phyloP scores from a whole-genome alignment of 2,329 filamentous ascomycete species.

The Cercospora sp. region DNA sequence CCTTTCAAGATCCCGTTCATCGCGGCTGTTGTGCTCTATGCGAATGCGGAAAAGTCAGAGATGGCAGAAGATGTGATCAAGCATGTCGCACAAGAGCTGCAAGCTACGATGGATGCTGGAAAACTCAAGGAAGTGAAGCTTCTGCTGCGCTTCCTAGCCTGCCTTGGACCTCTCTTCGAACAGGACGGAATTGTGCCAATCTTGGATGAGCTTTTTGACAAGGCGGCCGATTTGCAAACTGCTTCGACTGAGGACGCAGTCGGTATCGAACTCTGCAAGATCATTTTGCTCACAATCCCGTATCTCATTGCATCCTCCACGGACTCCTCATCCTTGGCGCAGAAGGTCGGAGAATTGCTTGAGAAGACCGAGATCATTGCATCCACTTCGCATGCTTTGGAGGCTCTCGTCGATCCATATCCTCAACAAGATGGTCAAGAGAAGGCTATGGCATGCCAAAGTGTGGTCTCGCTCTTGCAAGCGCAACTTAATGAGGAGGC shows the following conservation, averaged over 20 bases:
- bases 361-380: constrained; percentile 96
- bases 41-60: constrained; percentile 76
- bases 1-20: constrained; percentile 97
- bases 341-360: constrained; percentile 75
- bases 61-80: constrained; percentile 70
- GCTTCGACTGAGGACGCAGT: constrained; percentile 85
- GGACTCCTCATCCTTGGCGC: constrained; percentile 63
- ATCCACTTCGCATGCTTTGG: constrained; percentile 80
- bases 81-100: constrained; percentile 61
- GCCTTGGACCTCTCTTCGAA: constrained; percentile 75
- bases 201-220: constrained; percentile 84
- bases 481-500: constrained; percentile 81
- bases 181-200: constrained; percentile 83
- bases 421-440: constrained; percentile 59
- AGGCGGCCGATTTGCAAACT: constrained; percentile 90
- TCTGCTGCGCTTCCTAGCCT: constrained; percentile 83
- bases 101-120: constrained; percentile 68
- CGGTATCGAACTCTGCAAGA: constrained; percentile 86
- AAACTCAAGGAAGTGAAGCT: constrained; percentile 92
- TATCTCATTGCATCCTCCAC: constrained; percentile 75
- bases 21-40: constrained; percentile 76
- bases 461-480: constrained; percentile 78
- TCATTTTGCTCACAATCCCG: constrained; percentile 90
- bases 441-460: constrained; percentile 65
- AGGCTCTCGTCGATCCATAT: constrained; percentile 84